Evolutionary conservation across 2,329 filamentous ascomycete species (phyloP), one percentile per base, ranked within the genome.

Genomic region (Claviceps sp.): DNA sequence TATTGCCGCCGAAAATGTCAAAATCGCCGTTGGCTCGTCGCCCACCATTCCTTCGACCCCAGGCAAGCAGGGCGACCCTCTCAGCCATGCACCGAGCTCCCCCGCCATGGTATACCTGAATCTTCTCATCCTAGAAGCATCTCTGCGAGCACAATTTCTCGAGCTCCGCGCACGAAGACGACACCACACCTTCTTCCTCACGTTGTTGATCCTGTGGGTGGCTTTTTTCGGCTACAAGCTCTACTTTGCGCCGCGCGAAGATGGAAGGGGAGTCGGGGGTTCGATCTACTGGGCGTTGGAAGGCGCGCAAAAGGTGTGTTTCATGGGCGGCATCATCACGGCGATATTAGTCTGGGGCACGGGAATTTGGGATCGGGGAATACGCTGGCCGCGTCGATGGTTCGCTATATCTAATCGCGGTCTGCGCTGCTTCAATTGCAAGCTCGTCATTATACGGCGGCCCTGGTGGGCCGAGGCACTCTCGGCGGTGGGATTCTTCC

Each of bases 81-180:
- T 91, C 56, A 83, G 82, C 60, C 82, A 84, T 55, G 81, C 91
- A 16, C 90, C 90, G n/a, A 91, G 86, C 63, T 88, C 88, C 16
- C 90, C 90, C 45, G 88, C 88, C 51, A 93, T 95, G 74, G 96
- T 98, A 64, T 98, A 98, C 71, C 82, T 98, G 61, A 98, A 98
- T 69, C 84, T 98, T 23, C 79, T 98, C 53, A 94, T 98, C 61
- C 86, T 98, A 67, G 93, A 98, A 68, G 89, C 88, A 47, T 95
- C 89, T 5, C 75, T 98, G 38, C 88, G 93, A 57, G 84, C 88
- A 23, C 93, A 98, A 62, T 97, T 94, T 68, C 82, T 98, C 52
- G 87, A 89, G 56, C 78, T 97, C 45, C 86, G 91, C 53, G 86
- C 89, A 46, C 84, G 93, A 43, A 80, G 89, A 47, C 84, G 93